These are phyloP conservation scores for Pyrenophora seminiperda DNA, from an alignment of 2,329 filamentous ascomycete species.

Conservation along the genomic window DNA sequence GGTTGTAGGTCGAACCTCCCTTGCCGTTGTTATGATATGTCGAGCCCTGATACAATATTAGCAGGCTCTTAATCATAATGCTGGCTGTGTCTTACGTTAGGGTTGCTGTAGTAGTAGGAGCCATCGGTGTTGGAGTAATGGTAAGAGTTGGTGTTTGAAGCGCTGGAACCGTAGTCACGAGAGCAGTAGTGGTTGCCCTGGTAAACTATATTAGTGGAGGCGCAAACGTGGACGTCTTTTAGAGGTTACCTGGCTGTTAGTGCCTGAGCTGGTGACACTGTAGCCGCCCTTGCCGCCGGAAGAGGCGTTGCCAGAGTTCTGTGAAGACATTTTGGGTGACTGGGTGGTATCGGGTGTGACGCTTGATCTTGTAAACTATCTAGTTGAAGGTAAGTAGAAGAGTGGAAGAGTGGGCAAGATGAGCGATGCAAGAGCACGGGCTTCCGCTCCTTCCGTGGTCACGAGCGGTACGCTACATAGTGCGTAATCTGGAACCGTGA, in stretches of 20 bases:
- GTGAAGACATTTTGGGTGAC: neutral
- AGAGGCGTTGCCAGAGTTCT: constrained; percentile 9
- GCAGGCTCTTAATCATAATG: neutral
- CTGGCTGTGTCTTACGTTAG: constrained; percentile 7
- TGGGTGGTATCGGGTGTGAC: neutral
- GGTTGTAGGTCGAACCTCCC: constrained; percentile 38
- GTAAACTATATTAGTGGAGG: neutral
- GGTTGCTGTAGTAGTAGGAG: constrained; percentile 50
- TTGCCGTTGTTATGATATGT: constrained; percentile 48
- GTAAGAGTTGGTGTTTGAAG: constrained; percentile 47
- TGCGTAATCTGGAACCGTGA: neutral
- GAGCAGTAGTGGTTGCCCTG: constrained; percentile 50
- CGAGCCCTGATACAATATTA: constrained; percentile 26
- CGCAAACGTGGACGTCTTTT: neutral
- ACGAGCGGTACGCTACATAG: neutral
- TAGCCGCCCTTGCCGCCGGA: constrained; percentile 37
- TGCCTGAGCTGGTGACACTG: constrained; percentile 48
- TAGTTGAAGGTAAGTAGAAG: no score
- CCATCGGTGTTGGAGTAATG: constrained; percentile 47
- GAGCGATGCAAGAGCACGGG: neutral
- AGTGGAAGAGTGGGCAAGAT: no score
- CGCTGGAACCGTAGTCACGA: constrained; percentile 45
- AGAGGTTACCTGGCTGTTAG: constrained; percentile 40
- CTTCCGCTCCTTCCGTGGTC: neutral
- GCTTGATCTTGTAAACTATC: neutral